Evolutionary conservation across 164 flowering plant genomes (phyloP), one percentile per base, ranked within the genome.

Genomic region (Cinnamomum micranthum): DNA sequence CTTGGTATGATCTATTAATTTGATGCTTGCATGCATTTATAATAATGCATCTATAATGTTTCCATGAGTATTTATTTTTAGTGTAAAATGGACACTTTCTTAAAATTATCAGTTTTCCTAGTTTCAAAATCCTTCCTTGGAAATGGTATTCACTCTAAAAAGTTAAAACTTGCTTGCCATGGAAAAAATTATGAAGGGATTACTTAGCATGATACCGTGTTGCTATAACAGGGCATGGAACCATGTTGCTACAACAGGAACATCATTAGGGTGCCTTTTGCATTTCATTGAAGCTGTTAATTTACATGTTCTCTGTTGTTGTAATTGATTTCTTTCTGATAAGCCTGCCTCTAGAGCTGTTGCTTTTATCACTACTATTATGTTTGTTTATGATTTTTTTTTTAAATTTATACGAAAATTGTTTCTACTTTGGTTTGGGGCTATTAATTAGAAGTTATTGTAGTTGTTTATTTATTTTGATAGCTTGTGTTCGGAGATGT

Each of bases 1-100:
- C 99, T 77, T 95, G 99, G 99, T 95, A 92, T 67, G 84, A 9
- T 50, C 72, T 63, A 28, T 22, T 71, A 17, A 60, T 58, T 59
- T 24, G 11, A 41, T 41, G 11, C 11, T 41, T 9, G 47, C 47
- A 41, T 41, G 9, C 47, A 41, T 41, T 41, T 41, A 41, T 41
- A 41, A 41, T 41, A 41, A 31, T 31, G 47, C 11, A 41, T 41
- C 47, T 55, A 55, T 55, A 17, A 55, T 55, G n/a, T 15, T 55
- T 55, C 13, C 60, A 55, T 55, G 60, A 41, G 11, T 55, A 15
- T 15, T 55, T 55, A 55, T 55, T 15, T 55, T 11, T 55, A 55
- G 60, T 55, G n/a, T 55, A 14, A 20, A 13, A 15, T 55, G n/a
- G 6, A 55, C 6, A 20, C 60, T 55, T 55, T 15, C n/a, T 15